Evolutionary conservation across 257 asterid species (phyloP).

Genomic region (Solanum pimpinellifolium): DNA sequence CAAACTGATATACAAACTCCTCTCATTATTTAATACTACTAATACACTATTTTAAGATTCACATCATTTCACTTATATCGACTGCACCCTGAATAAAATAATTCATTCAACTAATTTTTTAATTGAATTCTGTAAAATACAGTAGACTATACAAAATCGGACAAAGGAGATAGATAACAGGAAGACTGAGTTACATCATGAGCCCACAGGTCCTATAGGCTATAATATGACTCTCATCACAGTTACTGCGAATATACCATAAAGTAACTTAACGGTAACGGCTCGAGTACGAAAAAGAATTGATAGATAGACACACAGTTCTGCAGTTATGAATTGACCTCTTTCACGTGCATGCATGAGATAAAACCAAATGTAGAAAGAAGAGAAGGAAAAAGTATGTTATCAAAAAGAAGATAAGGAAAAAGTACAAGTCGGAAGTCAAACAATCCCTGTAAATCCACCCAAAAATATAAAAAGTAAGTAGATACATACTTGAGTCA

Average conservation of each 20-base stretch:
- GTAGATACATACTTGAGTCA: constrained; percentile 28
- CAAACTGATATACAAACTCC: background rate
- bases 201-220: background rate
- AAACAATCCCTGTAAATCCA: background rate
- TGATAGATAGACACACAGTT: background rate
- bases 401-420: background rate
- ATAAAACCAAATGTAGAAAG: background rate
- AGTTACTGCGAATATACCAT: background rate
- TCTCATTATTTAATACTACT: background rate
- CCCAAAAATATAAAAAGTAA: background rate
- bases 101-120: background rate
- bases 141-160: background rate
- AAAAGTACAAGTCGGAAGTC: background rate
- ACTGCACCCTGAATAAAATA: background rate
- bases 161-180: background rate
- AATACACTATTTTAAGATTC: background rate
- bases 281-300: background rate
- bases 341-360: background rate
- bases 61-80: background rate
- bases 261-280: background rate
- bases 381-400: background rate
- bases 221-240: background rate
- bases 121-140: background rate
- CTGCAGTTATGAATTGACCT: background rate
- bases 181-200: background rate